Base-by-base conservation (phyloP, 179 eudicot species). In the Corrigiola litoralis region DNA sequence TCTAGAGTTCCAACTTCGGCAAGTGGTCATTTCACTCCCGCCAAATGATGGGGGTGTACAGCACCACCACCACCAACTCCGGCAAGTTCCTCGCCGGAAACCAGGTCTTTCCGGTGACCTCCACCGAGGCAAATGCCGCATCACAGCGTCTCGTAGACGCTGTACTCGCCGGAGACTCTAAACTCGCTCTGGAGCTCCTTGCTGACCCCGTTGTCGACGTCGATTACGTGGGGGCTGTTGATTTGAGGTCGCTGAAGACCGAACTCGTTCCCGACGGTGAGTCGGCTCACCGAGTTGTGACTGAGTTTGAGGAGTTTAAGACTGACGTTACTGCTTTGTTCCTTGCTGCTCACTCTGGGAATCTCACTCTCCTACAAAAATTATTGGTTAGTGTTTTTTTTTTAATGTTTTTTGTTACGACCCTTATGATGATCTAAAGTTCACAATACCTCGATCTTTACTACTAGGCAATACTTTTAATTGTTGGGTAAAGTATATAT, bases 311-410 rank as follows among this genome's bases (percentile, higher is more conserved):
- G 33, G 91, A 83, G 86, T 83, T 83, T 60, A 75, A 68, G 62
- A 85, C 87, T 6, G 87, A 85, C 45, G 86, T 83, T 34, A 79
- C 85, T 3, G 82, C 87, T 3, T 68, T 85, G 68, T 85, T 85
- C 58, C 78, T 83, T 51, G 91, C 91, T 66, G 80, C 91, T 54
- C 84, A 79, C 66, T 71, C 76, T 21, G 91, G 91, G 52, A 81
- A 86, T 63, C 47, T 75, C 6, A 44, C 65, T 9, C 81, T 86
- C 54, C 78, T 86, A 40, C 74, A 49, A 32, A 75, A 79, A 54
- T 70, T 84, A 52, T 78, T 84, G 81, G 88, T 83, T 51, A 31
- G n/a, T n/a, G n/a, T n/a, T n/a, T 12, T 23, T 0, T 5, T 32
- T 3, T 41, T 12, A 11, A 7, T 37, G 45, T 34, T 21, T 18